Percentiles rank a stretch among this genome's conserved stretches.
Evolutionary conservation across 2,329 filamentous ascomycete genomes (phyloP).

Genomic region (Ophiostoma ips): DNA sequence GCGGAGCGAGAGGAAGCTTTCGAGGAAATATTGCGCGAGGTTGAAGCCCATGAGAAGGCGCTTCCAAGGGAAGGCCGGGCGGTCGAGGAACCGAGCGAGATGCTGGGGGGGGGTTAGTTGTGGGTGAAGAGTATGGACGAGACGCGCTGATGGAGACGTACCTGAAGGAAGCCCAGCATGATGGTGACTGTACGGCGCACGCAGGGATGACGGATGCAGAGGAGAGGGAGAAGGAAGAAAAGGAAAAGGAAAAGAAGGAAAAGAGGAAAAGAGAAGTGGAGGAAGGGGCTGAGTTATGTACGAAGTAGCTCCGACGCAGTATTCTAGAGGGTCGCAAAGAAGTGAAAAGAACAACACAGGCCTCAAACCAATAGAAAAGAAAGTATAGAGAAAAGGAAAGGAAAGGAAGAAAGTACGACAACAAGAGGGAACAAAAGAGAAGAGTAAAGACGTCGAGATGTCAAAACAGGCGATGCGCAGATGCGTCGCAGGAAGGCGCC

Average conservation of each 20-base stretch:
- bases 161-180: slow-evolving; percentile 34
- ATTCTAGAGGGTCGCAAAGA: too few species aligned
- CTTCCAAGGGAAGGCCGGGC: slow-evolving; percentile 94
- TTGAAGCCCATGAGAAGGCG: slow-evolving; percentile 90
- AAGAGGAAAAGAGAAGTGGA: neutral
- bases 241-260: neutral
- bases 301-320: too few species aligned
- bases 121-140: too few species aligned
- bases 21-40: slow-evolving; percentile 77
- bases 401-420: too few species aligned
- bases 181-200: slow-evolving; percentile 5
- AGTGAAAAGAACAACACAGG: too few species aligned
- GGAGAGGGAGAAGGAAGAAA: too few species aligned
- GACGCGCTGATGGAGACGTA: too few species aligned
- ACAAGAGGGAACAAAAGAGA: too few species aligned
- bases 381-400: too few species aligned
- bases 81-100: slow-evolving; percentile 77
- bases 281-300: too few species aligned
- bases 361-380: too few species aligned
- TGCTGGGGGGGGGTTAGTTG: slow-evolving; percentile 28
- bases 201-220: slow-evolving; percentile 1
- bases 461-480: neutral
- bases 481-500: neutral
- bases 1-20: slow-evolving; percentile 75
- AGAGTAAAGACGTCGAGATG: neutral